phyloP scores from a whole-genome alignment of 345 rosid species.

The Moricandia moricandioides region DNA sequence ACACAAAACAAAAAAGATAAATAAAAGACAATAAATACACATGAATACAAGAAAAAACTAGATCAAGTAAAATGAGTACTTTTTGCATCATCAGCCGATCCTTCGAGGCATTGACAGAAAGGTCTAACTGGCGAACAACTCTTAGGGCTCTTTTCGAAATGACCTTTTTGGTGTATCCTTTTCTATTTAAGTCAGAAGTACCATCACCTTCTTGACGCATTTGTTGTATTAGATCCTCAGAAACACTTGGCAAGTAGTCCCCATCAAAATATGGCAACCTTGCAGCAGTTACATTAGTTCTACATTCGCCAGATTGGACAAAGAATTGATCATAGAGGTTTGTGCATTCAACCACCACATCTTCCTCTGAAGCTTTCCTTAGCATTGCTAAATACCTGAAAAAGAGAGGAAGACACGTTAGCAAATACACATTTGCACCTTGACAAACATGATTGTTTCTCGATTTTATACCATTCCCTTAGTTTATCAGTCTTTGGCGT shows the following conservation, averaged over 20 bases:
- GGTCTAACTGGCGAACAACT: slow-evolving; percentile 86
- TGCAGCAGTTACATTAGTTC: slow-evolving; percentile 83
- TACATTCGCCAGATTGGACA: slow-evolving; percentile 62
- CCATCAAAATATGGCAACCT: slow-evolving; percentile 98
- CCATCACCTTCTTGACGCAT: slow-evolving; percentile 76
- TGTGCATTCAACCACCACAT: slow-evolving; percentile 70
- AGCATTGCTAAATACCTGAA: slow-evolving; percentile 85
- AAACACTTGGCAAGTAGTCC: slow-evolving; percentile 97
- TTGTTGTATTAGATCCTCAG: slow-evolving; percentile 78
- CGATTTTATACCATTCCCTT: slow-evolving; percentile 74
- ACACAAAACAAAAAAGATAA: slow-evolving; percentile 17
- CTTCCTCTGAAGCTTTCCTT: slow-evolving; percentile 75
- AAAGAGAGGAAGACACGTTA: background rate
- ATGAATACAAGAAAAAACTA: no score
- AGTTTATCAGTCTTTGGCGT: slow-evolving; percentile 82
- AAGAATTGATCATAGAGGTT: slow-evolving; percentile 90
- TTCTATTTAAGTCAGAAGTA: slow-evolving; percentile 60
- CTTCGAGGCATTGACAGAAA: slow-evolving; percentile 80
- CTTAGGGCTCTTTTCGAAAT: slow-evolving; percentile 80
- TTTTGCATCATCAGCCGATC: slow-evolving; percentile 85
- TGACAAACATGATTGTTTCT: slow-evolving; percentile 43
- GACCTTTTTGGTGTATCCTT: slow-evolving; percentile 70
- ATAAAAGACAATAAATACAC: background rate
- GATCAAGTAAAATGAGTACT: slow-evolving; percentile 35
- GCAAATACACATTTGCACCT: slow-evolving; percentile 20